Percentiles rank a stretch among this genome's conserved stretches.
Evolutionary conservation across 495 filamentous ascomycete species (phyloP).

Genomic region (Podospora conica): DNA sequence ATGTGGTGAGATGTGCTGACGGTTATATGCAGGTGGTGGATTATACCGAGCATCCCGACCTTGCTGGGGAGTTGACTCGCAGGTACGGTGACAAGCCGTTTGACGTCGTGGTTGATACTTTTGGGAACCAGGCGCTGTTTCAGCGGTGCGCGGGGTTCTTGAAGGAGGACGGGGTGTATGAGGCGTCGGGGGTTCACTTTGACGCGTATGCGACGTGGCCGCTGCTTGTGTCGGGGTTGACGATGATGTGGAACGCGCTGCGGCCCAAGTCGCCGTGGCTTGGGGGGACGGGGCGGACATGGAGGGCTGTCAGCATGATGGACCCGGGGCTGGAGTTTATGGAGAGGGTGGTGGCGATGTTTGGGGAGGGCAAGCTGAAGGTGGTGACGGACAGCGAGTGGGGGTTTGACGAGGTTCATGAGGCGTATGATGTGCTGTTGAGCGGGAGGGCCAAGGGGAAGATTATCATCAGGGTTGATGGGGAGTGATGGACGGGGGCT

Average conservation of each 20-base stretch:
- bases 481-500: conserved; percentile 2
- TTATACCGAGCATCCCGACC: conserved; percentile 18
- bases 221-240: conserved; percentile 19
- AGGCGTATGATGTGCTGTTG: conserved; percentile 26
- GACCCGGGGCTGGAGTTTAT: conserved; percentile 24
- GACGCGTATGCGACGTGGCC: conserved; percentile 14
- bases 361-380: conserved; percentile 25
- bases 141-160: conserved; percentile 25
- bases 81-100: conserved; percentile 22
- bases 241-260: conserved; percentile 25
- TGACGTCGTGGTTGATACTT: conserved; percentile 30
- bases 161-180: conserved; percentile 26
- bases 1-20: neutral
- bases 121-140: conserved; percentile 31
- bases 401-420: conserved; percentile 25
- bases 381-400: conserved; percentile 27
- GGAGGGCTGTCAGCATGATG: conserved; percentile 22
- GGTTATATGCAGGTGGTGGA: conserved; percentile 23
- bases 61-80: conserved; percentile 20
- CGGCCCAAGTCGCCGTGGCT: conserved; percentile 26
- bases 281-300: conserved; percentile 28
- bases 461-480: conserved; percentile 24
- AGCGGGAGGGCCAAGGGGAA: conserved; percentile 29
- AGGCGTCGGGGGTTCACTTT: conserved; percentile 26
- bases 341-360: conserved; percentile 23